A percentile compares a stretch with the other conserved stretches of the same genome.
These are phyloP conservation scores for Populus nigra DNA, from an alignment of 345 rosid species.

Conservation along the genomic window DNA sequence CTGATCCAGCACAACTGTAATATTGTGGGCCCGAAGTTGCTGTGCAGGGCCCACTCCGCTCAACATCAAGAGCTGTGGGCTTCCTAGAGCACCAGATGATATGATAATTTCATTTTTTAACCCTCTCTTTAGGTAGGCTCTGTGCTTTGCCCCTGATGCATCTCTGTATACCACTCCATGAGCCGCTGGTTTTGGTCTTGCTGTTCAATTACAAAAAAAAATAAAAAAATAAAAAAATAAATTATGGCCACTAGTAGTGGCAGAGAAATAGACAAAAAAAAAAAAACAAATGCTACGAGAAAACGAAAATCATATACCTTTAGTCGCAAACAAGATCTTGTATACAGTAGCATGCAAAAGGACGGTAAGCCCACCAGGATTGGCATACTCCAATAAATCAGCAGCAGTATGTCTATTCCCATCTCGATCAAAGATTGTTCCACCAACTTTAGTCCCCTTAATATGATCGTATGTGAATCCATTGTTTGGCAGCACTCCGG, in stretches of 20 bases:
- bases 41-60: constrained; percentile 30
- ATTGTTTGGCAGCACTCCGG: constrained; percentile 19
- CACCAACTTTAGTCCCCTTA: constrained; percentile 24
- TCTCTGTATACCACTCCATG: constrained; percentile 28
- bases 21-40: constrained; percentile 20
- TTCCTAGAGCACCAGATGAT: constrained; percentile 29
- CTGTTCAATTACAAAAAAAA: not conserved
- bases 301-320: constrained; percentile 7
- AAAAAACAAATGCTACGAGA: not conserved
- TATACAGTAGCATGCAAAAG: constrained; percentile 18
- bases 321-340: constrained; percentile 7
- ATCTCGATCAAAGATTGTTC: constrained; percentile 20
- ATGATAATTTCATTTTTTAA: constrained; percentile 22
- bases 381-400: constrained; percentile 17
- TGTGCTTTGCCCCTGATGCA: constrained; percentile 12
- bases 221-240: too few species aligned
- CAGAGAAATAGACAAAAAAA: too few species aligned
- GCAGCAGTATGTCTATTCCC: constrained; percentile 27
- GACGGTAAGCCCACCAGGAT: constrained; percentile 15
- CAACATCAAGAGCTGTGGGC: constrained; percentile 31
- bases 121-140: constrained; percentile 15
- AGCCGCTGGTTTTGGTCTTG: constrained; percentile 8
- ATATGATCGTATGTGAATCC: constrained; percentile 30
- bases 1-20: constrained; percentile 9
- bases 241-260: too few species aligned